Base-by-base conservation (phyloP, 2,329 filamentous ascomycete species). In the Fusarium marasasianum region DNA sequence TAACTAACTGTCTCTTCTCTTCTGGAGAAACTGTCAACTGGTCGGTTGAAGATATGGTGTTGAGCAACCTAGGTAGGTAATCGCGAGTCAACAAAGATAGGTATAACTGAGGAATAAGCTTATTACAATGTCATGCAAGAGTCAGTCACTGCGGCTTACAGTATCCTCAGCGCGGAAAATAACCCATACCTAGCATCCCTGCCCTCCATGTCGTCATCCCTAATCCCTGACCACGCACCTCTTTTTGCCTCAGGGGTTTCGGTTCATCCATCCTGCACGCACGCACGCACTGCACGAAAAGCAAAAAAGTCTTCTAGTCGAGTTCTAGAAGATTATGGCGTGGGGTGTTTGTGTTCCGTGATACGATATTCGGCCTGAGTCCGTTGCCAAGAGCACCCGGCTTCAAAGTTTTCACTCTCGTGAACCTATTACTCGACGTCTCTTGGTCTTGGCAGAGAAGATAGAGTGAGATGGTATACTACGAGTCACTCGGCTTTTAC, bases 271-370 rank as follows among this genome's bases (percentile, higher is more conserved):
- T 50, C 29, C 22, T 53, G 31, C 33, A 33, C 26, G 6, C 17
- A 33, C 38, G 26, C 17, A 33, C 38, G 26, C 35, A 67, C 54
- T 26, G 37, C 44, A n/a, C 14, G 29, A 29, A 50, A 22, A 41
- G 44, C 10, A 29, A 29, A 35, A 37, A 29, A 11, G 45, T 20
- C 61, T 78, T 78, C 74, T 76, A 73, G 71, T 67, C 63, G 58
- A 69, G 54, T 78, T 78, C 76, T 72, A 78, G 76, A 78, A 78
- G 62, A 59, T 54, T 47, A 29, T 29, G 33, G 35, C 66, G 58
- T 59, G 62, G 69, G 57, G 35, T 37, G 35, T 37, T 35, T 17
- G 48, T 24, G 69, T 20, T 44, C 59, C 44, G 37, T 65, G 45
- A 61, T 44, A 48, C 59, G 47, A 73, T 69, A 31, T 51, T 57